These are phyloP conservation scores for Phytophthora chlamydospora DNA, from an alignment of 352 stramenopile species.

Conservation along the genomic window DNA sequence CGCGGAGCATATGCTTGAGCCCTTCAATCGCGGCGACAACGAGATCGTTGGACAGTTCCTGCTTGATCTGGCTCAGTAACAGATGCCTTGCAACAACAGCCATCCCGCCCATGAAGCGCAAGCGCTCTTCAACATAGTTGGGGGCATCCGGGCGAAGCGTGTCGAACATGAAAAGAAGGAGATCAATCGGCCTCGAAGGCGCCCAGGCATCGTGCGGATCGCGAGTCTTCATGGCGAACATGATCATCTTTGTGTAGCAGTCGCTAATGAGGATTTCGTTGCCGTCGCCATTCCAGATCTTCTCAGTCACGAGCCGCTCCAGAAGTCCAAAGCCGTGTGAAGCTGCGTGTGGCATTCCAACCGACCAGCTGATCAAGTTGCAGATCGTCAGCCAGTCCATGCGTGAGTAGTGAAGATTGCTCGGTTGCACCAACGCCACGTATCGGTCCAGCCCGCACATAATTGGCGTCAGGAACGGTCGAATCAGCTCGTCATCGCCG, in stretches of 20 bases:
- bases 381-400: conserved; percentile 70
- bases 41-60: conserved; percentile 50
- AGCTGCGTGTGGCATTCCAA: conserved; percentile 46
- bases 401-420: conserved; percentile 41
- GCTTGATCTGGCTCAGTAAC: conserved; percentile 39
- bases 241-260: conserved; percentile 67
- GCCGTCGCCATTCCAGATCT: conserved; percentile 59
- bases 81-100: conserved; percentile 55
- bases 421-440: conserved; percentile 37
- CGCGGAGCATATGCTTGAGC: conserved; percentile 59
- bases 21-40: conserved; percentile 52
- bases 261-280: conserved; percentile 65
- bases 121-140: conserved; percentile 48
- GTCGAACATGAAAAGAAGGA: conserved; percentile 65
- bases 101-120: conserved; percentile 67
- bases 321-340: conserved; percentile 65
- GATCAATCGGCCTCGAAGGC: conserved; percentile 43
- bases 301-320: conserved; percentile 59
- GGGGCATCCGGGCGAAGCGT: conserved; percentile 38
- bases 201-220: conserved; percentile 40
- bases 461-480: conserved; percentile 68
- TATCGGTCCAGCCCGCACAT: conserved; percentile 56
- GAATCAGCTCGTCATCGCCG: conserved; percentile 61
- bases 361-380: conserved; percentile 67
- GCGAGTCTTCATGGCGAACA: conserved; percentile 58